Percentiles rank a stretch among this genome's conserved stretches.
These are phyloP conservation scores for Globisporangium barbulae DNA, from an alignment of 352 stramenopile genomes.

Conservation along the genomic window DNA sequence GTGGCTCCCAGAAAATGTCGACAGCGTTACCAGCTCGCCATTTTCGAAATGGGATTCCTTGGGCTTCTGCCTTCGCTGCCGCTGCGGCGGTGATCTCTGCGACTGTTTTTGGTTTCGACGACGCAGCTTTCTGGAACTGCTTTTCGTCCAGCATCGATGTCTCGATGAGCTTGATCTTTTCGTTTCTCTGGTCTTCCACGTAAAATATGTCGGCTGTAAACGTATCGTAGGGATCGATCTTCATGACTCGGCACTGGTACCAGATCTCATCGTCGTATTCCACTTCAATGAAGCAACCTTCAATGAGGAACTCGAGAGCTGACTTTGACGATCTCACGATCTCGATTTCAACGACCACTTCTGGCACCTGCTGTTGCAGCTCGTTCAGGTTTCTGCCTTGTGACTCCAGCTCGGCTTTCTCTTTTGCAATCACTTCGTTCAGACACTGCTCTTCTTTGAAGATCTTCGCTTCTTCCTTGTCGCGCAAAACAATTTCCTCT, in stretches of 20 bases:
- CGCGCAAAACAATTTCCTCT: constrained; percentile 33
- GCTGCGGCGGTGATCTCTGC: constrained; percentile 47
- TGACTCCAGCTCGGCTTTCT: constrained; percentile 32
- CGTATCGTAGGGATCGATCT: constrained; percentile 54
- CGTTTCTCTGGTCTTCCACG: constrained; percentile 51
- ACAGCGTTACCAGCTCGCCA: constrained; percentile 71
- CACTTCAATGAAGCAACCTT: constrained; percentile 55
- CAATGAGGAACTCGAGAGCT: constrained; percentile 61
- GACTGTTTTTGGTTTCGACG: constrained; percentile 23
- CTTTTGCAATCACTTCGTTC: constrained; percentile 38
- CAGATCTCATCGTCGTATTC: constrained; percentile 71
- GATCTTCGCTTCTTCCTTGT: constrained; percentile 45
- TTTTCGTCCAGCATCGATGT: constrained; percentile 24
- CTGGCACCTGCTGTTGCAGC: constrained; percentile 64
- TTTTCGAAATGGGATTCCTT: constrained; percentile 55
- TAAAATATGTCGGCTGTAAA: constrained; percentile 64
- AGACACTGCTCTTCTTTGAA: constrained; percentile 46
- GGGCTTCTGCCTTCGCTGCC: constrained; percentile 25
- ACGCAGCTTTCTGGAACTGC: constrained; percentile 17
- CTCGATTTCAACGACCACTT: constrained; percentile 47
- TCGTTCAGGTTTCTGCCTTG: constrained; percentile 46
- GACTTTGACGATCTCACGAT: constrained; percentile 47
- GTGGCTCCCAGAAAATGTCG: constrained; percentile 66
- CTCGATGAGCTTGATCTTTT: constrained; percentile 67
- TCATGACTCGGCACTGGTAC: constrained; percentile 60